Percentiles rank a stretch among this genome's conserved stretches.
Conservation (phyloP, 2,329 filamentous ascomycete genomes). For the Sporothrix curviconia region DNA sequence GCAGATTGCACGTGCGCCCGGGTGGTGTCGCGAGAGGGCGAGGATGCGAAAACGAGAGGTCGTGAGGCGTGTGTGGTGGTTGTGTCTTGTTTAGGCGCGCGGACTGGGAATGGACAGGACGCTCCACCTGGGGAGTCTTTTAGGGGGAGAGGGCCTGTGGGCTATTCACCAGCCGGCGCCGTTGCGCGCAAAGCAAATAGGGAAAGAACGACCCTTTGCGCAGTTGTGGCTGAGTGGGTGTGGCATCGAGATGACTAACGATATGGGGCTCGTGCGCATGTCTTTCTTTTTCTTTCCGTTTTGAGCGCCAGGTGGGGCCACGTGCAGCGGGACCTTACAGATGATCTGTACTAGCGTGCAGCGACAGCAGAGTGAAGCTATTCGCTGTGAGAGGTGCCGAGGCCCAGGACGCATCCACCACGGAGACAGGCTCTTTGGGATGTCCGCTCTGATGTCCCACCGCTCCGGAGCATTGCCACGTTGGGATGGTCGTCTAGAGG, state of each 20-base stretch:
- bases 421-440: constrained; percentile 1
- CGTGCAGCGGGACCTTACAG: neutral
- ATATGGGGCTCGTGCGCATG: neutral
- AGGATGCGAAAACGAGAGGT: neutral
- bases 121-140: neutral
- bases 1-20: neutral
- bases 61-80: constrained; percentile 1
- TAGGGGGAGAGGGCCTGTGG: neutral
- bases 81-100: constrained; percentile 7
- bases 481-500: neutral
- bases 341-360: neutral
- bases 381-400: constrained; percentile 1
- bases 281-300: no score
- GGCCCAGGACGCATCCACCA: constrained; percentile 3
- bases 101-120: neutral
- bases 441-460: constrained; percentile 1
- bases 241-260: neutral
- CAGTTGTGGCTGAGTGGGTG: constrained; percentile 2
- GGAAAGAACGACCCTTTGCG: neutral
- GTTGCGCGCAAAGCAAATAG: neutral
- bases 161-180: constrained; percentile 1
- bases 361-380: neutral
- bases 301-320: neutral
- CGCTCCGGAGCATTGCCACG: constrained; percentile 8
- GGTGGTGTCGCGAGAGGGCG: neutral